These are phyloP conservation scores for Camillea tinctor DNA, from an alignment of 2,329 filamentous ascomycete genomes.

Conservation along the genomic window DNA sequence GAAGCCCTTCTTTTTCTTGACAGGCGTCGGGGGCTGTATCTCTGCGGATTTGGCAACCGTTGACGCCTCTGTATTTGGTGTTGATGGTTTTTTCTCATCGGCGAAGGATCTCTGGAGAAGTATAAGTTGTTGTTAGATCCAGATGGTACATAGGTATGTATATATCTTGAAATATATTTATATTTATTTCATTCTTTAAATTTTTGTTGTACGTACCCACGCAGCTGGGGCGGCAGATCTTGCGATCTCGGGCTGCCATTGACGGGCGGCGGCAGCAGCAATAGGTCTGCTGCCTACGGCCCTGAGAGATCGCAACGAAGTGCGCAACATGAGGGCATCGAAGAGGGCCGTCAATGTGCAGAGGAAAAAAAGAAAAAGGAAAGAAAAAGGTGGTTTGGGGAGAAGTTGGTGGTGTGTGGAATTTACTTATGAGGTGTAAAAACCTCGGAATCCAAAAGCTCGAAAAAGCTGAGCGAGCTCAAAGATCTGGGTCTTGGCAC, in stretches of 20 bases:
- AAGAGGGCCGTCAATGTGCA: slow-evolving; percentile 24
- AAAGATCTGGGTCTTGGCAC: neutral
- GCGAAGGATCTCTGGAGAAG: slow-evolving; percentile 55
- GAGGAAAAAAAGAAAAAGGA: too few relatives aligned
- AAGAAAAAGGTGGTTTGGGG: slow-evolving; percentile 12
- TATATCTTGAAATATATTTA: too few relatives aligned
- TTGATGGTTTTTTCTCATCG: slow-evolving; percentile 50
- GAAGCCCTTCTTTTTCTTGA: slow-evolving; percentile 63
- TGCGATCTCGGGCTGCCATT: slow-evolving; percentile 53
- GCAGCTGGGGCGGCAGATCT: slow-evolving; percentile 37
- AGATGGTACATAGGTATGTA: neutral
- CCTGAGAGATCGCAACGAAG: slow-evolving; percentile 64
- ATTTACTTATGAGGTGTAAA: slow-evolving; percentile 29
- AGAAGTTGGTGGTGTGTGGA: slow-evolving; percentile 14
- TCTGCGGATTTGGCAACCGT: slow-evolving; percentile 30
- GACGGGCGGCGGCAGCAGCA: slow-evolving; percentile 52
- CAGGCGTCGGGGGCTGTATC: slow-evolving; percentile 38
- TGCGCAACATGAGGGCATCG: slow-evolving; percentile 65
- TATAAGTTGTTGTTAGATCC: slow-evolving; percentile 19
- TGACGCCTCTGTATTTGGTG: slow-evolving; percentile 38
- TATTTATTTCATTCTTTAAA: too few relatives aligned
- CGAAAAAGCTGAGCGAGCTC: neutral
- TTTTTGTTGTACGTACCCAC: slow-evolving; percentile 42
- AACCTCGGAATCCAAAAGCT: slow-evolving; percentile 31
- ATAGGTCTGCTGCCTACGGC: slow-evolving; percentile 55